Evolutionary conservation across 208 protist species (phyloP), one percentile per base, ranked within the genome.

Genomic region (Crithidia thermophila): DNA sequence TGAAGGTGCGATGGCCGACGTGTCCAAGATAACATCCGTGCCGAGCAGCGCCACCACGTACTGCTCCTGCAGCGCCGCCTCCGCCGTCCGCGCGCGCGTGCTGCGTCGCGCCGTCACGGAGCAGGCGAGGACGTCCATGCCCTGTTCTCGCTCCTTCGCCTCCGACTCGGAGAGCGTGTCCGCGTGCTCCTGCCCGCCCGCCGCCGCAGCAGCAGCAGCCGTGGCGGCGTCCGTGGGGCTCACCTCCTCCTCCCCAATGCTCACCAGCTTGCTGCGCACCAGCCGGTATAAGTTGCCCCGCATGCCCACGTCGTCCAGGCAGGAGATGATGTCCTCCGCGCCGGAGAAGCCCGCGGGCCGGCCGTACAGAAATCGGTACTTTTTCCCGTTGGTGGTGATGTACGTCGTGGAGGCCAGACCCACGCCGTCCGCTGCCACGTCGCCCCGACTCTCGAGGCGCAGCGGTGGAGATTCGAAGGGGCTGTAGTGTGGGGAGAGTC

Each of bases 261-360:
- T 65, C 2, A 28, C 13, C 1, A 72, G 53, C 31, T 63, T 59
- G 28, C 47, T 59, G 20, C 66, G 53, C 45, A 61, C 53, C 5
- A 72, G 56, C 0, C 66, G 66, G 56, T 64, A 72, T 25, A 72
- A 45, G 56, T 72, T 61, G 46, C 66, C 66, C 11, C 25, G 42
- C 34, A 51, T 39, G 1, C 55, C 66, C 20, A 13, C 49, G 16
- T 65, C 56, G 27, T 57, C 57, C 5, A 61, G n/a, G 56, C 66
- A 61, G 14, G 56, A 49, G 28, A 75, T 40, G 52, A 68, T 30
- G 13, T 61, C 60, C n/a, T 75, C 56, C 11, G 66, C 66, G 1
- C 47, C 56, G 25, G 59, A 8, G 25, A 65, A 65, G 23, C 66
- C 56, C 3, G 58, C 47, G 2, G 58, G 69, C 18, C 21, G 45